Evolutionary conservation across 2,329 filamentous ascomycete species (phyloP), one percentile per base, ranked within the genome.

Genomic region (Sporothrix dimorphospora): DNA sequence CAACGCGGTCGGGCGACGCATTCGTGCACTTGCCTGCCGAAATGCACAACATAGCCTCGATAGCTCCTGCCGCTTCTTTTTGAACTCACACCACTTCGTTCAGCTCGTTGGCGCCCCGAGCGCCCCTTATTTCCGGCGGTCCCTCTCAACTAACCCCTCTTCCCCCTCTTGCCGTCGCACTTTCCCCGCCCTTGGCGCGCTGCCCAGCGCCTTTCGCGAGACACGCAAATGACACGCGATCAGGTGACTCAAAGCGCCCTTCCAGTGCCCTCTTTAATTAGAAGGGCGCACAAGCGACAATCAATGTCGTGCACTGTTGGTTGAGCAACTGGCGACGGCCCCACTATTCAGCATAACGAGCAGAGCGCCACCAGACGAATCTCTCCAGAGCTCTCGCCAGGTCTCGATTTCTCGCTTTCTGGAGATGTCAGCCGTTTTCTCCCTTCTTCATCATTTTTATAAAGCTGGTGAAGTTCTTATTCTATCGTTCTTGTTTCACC

Each of bases 151-250:
- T 14, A 8, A 14, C n/a, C 16, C 7, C 3, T 9, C n/a, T 27
- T 38, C 55, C 19, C 19, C 47, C 45, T 51, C 14, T 16, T 21
- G 27, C 49, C n/a, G n/a, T 24, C 66, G 49, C 65, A 34, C 63
- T 30, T 69, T 55, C 65, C 65, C 65, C 65, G 45, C 45, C 65
- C 45, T 67, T 51, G 42, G 65, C 63, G 40, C 30, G 49, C n/a
- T 16, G 38, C 12, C 38, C 47, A 38, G 38, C 70, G 69, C 69
- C 72, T 53, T 71, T 69, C 45, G 27, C 27, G 19, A 61, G 63
- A 73, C 72, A 71, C 69, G 70, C 57, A 40, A 63, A 40, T 59
- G 65, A 71, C 72, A 73, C 72, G 72, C 47, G 34, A 42, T 73
- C 72, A 73, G 65, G 65, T 73, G 72, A 73, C 72, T 57, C 55